Conservation (phyloP, 257 asterid species). For the Phtheirospermum japonicum region DNA sequence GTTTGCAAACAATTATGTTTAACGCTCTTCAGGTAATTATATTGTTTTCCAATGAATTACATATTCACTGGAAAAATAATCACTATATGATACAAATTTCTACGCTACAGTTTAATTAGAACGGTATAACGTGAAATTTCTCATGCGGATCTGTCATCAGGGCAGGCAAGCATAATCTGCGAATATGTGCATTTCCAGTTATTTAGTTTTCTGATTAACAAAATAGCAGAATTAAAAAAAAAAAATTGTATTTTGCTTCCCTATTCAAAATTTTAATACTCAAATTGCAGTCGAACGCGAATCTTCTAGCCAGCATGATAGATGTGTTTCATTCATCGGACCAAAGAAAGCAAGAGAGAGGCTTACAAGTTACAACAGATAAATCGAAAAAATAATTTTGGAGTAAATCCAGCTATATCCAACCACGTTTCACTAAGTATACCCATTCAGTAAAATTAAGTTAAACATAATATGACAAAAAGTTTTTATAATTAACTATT, state of each 20-base stretch:
- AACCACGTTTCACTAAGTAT: no score
- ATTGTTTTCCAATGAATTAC: conserved; percentile 26
- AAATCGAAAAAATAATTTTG: no score
- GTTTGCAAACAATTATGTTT: no score
- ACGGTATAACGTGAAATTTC: conserved; percentile 30
- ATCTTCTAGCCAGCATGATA: conserved; percentile 93
- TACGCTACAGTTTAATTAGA: conserved; percentile 16
- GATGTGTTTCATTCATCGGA: conserved; percentile 97
- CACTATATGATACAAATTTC: conserved; percentile 9
- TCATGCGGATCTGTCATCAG: conserved; percentile 60
- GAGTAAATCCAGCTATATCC: no score
- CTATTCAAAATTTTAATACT: conserved; percentile 33
- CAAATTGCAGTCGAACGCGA: conserved; percentile 92
- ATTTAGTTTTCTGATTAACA: not conserved
- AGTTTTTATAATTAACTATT: no score
- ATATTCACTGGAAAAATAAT: conserved; percentile 29
- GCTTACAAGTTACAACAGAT: no score
- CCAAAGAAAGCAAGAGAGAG: no score
- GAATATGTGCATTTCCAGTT: not conserved
- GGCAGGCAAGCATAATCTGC: conserved; percentile 82
- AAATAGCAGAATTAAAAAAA: no score
- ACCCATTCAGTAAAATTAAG: no score
- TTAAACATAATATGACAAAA: no score
- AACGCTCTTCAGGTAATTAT: no score
- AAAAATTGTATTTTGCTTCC: not conserved